phyloP scores from a whole-genome alignment of 2,329 filamentous ascomycete genomes.

The Ceratocystis eucalypticola region DNA sequence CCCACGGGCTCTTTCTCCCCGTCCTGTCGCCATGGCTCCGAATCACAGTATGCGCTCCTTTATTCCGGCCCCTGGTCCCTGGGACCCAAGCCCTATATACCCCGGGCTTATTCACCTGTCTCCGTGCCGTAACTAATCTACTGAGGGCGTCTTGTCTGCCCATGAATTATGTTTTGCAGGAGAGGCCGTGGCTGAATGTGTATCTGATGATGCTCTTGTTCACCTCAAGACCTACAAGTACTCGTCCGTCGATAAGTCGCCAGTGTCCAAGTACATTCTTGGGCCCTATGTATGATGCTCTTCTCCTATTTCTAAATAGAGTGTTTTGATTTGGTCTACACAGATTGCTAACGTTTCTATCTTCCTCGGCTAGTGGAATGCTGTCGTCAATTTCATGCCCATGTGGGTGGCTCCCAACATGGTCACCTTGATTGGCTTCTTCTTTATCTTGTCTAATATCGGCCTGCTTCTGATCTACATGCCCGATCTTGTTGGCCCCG shows the following conservation, averaged over 20 bases:
- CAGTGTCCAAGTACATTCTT: constrained; percentile 83
- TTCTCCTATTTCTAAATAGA: no score
- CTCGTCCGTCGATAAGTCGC: constrained; percentile 90
- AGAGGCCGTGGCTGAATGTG: constrained; percentile 51
- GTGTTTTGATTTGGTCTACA: not conserved
- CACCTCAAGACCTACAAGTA: constrained; percentile 97
- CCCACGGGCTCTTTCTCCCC: not conserved
- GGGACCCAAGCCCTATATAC: not conserved
- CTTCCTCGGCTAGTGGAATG: constrained; percentile 65
- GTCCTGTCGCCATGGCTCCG: constrained; percentile 16
- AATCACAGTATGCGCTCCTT: constrained; percentile 17
- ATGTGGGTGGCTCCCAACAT: constrained; percentile 97
- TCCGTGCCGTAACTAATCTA: not conserved
- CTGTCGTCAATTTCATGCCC: constrained; percentile 77
- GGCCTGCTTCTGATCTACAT: constrained; percentile 60
- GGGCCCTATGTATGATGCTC: constrained; percentile 72
- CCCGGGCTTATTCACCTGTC: not conserved
- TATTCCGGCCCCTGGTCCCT: not conserved
- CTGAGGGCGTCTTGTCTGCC: constrained; percentile 8
- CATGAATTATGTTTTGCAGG: constrained; percentile 22
- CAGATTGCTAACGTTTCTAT: not conserved
- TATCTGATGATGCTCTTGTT: constrained; percentile 80
- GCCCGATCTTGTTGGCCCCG: constrained; percentile 80
- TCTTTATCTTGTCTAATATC: constrained; percentile 82
- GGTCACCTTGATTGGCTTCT: constrained; percentile 89